Evolutionary conservation across 2,329 filamentous ascomycete genomes (phyloP), one percentile per base, ranked within the genome.

Genomic region (Helminthosporium solani): DNA sequence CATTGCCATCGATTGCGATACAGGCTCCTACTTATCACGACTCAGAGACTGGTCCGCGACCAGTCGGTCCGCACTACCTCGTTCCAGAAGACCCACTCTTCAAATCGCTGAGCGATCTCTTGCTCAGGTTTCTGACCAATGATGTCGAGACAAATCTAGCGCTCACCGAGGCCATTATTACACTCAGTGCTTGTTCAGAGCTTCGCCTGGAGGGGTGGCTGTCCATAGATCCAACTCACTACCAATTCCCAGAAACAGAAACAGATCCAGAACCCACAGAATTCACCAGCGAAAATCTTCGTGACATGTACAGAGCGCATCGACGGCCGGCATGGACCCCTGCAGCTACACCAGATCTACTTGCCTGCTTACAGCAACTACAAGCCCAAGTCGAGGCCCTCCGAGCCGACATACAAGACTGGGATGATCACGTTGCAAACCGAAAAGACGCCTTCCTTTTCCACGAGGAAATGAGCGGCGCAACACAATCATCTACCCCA

Each of bases 141-240:
- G 86, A 90, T 2, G 84, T 97, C 2, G 90, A 96, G 58, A 91
- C 88, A 2, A 99, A 99, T 57, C 74, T 99, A 3, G 87, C 87
- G 0, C 77, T 96, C 1, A 97, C 92, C 0, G 88, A 95, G 60
- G 81, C 87, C 1, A 77, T 97, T 34, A 81, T 95, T 21, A 87
- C 89, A 54, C 76, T 99, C 33, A 88, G 88, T 9, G 84, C 88
- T 1, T 97, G 94, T 58, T 87, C 90, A 5, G 87, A 88, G 52
- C 86, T 96, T 63, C 83, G 85, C 16, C 78, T 96, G 11, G 90
- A 96, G 62, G 87, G 88, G n/a, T 99, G 94, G 92, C 75, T 97
- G 23, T 75, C 92, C 5, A 84, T 89, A 14, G 83, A 86, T 42
- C 87, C 88, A 3, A 76, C 63, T 7, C 60, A 68, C 25, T 73